Evolutionary conservation across 192 early-diverging fungal species (phyloP).

Genomic region (Radiomyces spectabilis): DNA sequence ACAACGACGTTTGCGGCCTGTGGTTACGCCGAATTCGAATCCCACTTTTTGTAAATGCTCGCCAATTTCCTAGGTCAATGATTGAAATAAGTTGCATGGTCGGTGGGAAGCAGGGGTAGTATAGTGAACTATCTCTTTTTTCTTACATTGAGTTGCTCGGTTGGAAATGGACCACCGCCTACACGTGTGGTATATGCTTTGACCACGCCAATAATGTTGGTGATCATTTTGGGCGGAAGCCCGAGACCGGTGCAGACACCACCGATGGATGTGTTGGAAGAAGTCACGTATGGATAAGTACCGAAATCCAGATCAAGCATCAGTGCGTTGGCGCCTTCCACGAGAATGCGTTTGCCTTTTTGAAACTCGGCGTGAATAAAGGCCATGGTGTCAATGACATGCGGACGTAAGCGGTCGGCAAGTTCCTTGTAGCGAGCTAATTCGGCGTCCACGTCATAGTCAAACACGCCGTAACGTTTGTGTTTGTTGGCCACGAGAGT

Average conservation of each 20-base stretch:
- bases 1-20: constrained; percentile 90
- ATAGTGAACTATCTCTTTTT: no score
- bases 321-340: constrained; percentile 95
- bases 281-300: constrained; percentile 96
- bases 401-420: constrained; percentile 74
- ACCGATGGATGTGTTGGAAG: constrained; percentile 88
- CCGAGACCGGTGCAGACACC: constrained; percentile 95
- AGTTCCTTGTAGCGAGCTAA: constrained; percentile 69
- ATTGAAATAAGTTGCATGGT: neutral
- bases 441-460: constrained; percentile 87
- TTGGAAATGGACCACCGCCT: constrained; percentile 96
- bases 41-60: constrained; percentile 86
- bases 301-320: constrained; percentile 99
- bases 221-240: constrained; percentile 76
- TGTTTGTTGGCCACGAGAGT: constrained; percentile 72
- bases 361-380: constrained; percentile 70
- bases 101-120: neutral
- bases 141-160: constrained; percentile 83
- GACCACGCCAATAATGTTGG: constrained; percentile 84
- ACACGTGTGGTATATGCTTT: constrained; percentile 99
- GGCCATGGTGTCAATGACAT: constrained; percentile 81
- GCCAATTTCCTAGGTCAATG: constrained; percentile 54
- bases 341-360: constrained; percentile 73
- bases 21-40: constrained; percentile 86
- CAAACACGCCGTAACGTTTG: constrained; percentile 90